Percentiles rank a stretch among this genome's conserved stretches.
phyloP scores from a whole-genome alignment of 768 basidiomycete genomes.

The Phanerochaete carnosa region DNA sequence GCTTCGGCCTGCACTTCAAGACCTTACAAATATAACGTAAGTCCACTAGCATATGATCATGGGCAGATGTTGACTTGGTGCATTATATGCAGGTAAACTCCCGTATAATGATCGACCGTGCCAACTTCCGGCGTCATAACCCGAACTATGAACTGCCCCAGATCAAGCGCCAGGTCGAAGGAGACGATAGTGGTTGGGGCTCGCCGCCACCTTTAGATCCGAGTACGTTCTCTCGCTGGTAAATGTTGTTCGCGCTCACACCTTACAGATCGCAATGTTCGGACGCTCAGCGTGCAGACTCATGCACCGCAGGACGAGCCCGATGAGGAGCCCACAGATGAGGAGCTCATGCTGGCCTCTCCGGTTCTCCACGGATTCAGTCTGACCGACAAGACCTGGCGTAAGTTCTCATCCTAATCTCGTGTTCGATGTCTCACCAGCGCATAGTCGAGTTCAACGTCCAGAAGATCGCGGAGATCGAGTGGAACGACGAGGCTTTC shows the following conservation, averaged over 20 bases:
- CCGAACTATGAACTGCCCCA: constrained; percentile 45
- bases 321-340: constrained; percentile 27
- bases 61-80: constrained; percentile 1
- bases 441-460: constrained; percentile 57
- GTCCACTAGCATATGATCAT: not conserved
- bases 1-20: constrained; percentile 36
- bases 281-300: constrained; percentile 9
- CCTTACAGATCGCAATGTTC: constrained; percentile 1
- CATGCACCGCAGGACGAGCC: not conserved
- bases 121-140: constrained; percentile 51
- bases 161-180: constrained; percentile 23
- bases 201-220: not conserved
- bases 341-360: constrained; percentile 53
- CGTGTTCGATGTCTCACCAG: not conserved
- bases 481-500: constrained; percentile 32
- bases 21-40: constrained; percentile 45
- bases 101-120: constrained; percentile 60
- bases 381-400: constrained; percentile 54
- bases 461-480: constrained; percentile 47
- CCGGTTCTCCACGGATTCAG: constrained; percentile 60
- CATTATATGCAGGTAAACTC: constrained; percentile 41
- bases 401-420: constrained; percentile 31
- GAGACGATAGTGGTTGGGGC: not conserved
- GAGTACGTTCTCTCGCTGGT: too few species aligned
- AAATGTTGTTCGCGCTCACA: not conserved